Evolutionary conservation across 2,329 filamentous ascomycete genomes (phyloP).

Genomic region (Stromatinia cepivora): DNA sequence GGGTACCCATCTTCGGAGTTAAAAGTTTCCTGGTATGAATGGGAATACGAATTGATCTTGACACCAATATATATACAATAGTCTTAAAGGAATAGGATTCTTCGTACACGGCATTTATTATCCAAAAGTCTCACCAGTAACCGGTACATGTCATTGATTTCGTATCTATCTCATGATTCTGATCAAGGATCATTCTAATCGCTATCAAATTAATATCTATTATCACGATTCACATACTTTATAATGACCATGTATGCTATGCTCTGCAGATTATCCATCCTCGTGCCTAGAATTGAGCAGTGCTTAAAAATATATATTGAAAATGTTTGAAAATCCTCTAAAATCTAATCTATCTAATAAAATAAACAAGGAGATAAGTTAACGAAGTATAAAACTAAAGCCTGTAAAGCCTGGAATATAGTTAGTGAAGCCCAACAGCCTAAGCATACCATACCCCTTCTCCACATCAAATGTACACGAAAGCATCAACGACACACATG

Average conservation of each 20-base stretch:
- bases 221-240: background rate
- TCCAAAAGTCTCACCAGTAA: background rate
- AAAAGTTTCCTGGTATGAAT: background rate
- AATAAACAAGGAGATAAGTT: background rate
- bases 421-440: background rate
- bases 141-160: background rate
- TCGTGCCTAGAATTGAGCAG: background rate
- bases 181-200: background rate
- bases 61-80: background rate
- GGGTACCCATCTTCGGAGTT: background rate
- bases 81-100: background rate
- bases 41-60: background rate
- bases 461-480: slow-evolving; percentile 15
- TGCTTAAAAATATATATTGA: background rate
- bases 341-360: background rate
- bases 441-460: background rate
- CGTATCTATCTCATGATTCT: background rate
- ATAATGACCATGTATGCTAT: background rate
- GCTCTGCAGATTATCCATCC: background rate
- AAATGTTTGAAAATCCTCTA: background rate
- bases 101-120: background rate
- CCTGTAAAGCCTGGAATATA: background rate
- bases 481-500: background rate
- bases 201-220: background rate
- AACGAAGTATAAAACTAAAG: background rate